phyloP scores from a whole-genome alignment of 768 basidiomycete species.

The Collybiopsis luxurians region DNA sequence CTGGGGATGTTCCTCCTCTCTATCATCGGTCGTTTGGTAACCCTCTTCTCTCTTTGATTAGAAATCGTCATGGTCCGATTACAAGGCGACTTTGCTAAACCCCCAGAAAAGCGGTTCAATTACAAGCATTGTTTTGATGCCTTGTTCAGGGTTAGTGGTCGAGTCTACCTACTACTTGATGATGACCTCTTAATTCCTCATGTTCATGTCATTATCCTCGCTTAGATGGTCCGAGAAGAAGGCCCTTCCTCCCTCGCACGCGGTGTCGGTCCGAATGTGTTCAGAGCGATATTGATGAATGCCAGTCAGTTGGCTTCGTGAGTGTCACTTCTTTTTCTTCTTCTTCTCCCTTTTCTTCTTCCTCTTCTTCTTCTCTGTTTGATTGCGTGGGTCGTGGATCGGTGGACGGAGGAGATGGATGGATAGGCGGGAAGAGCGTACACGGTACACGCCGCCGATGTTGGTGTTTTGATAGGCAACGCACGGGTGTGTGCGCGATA shows the following conservation, averaged over 20 bases:
- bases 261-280: slow-evolving; percentile 82
- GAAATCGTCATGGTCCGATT: slow-evolving; percentile 86
- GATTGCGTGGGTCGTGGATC: no score
- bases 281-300: slow-evolving; percentile 87
- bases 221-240: slow-evolving; percentile 85
- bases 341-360: not conserved
- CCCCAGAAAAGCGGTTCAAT: slow-evolving; percentile 83
- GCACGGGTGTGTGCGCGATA: no score
- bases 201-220: not conserved
- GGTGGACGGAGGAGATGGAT: no score
- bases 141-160: slow-evolving; percentile 66
- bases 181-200: not conserved
- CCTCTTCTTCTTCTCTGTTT: no score
- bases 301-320: slow-evolving; percentile 89
- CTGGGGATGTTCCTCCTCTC: slow-evolving; percentile 53
- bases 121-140: slow-evolving; percentile 92
- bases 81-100: slow-evolving; percentile 89
- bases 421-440: no score
- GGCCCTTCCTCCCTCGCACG: slow-evolving; percentile 72
- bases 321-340: slow-evolving; percentile 23
- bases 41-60: slow-evolving; percentile 16
- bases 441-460: not conserved
- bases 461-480: no score
- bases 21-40: not conserved
- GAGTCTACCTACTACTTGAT: not conserved